Evolutionary conservation across 352 stramenopile species (phyloP).

Genomic region (Globisporangium middletonii): DNA sequence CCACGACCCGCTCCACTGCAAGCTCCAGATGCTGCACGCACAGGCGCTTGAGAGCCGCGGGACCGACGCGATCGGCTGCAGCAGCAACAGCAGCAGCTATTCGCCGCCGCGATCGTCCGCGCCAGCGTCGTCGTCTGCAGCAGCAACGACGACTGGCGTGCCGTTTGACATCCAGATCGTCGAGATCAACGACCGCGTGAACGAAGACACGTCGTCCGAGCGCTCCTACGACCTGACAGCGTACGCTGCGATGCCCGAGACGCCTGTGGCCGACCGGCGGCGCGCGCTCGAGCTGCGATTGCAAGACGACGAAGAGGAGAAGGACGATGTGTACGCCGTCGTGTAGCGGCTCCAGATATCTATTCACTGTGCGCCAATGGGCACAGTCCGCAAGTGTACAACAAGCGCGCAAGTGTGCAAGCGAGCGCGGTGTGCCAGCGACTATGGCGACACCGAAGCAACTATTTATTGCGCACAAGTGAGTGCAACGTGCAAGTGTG

Average conservation of each 20-base stretch:
- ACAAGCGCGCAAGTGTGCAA: too few relatives aligned
- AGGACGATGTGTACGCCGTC: slow-evolving; percentile 8
- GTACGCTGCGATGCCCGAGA: slow-evolving; percentile 10
- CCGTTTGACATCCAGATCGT: slow-evolving; percentile 42
- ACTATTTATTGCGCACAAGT: slow-evolving; percentile 4
- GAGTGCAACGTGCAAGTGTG: not conserved
- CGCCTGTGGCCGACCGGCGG: not conserved
- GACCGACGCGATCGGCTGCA: slow-evolving; percentile 8
- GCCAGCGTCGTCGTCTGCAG: not conserved
- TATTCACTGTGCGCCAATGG: not conserved
- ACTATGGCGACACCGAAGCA: not conserved
- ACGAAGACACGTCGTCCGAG: slow-evolving; percentile 14
- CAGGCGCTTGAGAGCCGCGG: slow-evolving; percentile 15
- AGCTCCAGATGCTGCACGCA: slow-evolving; percentile 46
- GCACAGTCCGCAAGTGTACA: too few relatives aligned
- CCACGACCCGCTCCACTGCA: slow-evolving; percentile 38
- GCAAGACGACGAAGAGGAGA: slow-evolving; percentile 14
- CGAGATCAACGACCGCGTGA: slow-evolving; percentile 33
- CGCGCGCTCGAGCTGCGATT: slow-evolving; percentile 5
- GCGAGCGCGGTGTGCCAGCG: not conserved
- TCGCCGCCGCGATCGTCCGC: not conserved
- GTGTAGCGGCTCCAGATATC: slow-evolving; percentile 1
- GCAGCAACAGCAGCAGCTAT: slow-evolving; percentile 13
- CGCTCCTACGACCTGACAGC: slow-evolving; percentile 1
- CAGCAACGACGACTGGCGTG: slow-evolving; percentile 12